Conservation (phyloP, 768 basidiomycete genomes). For the Grammothele lineata region DNA sequence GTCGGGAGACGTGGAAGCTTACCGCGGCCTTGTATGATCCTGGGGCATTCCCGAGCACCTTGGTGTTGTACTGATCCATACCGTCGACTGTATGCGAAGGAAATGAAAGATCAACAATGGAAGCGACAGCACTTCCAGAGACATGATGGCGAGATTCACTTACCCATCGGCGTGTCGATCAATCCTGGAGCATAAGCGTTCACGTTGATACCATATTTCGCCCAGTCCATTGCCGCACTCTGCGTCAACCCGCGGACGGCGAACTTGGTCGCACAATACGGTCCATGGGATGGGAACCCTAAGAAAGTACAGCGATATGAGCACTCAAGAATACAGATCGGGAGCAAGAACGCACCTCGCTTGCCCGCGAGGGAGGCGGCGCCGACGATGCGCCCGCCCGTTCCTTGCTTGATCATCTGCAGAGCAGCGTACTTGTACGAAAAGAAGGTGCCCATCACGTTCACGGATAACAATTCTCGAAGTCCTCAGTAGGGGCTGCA, state of each 20-base stretch:
- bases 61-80: slow-evolving; percentile 15
- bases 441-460: slow-evolving; percentile 37
- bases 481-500: slow-evolving; percentile 26
- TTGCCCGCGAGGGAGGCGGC: slow-evolving; percentile 24
- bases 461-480: slow-evolving; percentile 33
- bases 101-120: not conserved
- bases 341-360: too few species aligned
- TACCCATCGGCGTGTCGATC: slow-evolving; percentile 15
- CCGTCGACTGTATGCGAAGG: slow-evolving; percentile 10
- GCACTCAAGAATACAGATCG: too few species aligned
- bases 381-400: slow-evolving; percentile 38
- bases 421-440: slow-evolving; percentile 38
- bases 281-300: slow-evolving; percentile 3
- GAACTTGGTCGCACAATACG: slow-evolving; percentile 25
- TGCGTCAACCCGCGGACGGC: slow-evolving; percentile 24
- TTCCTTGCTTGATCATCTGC: slow-evolving; percentile 38
- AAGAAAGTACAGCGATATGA: too few species aligned
- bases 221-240: slow-evolving; percentile 20
- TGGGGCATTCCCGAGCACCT: slow-evolving; percentile 3
- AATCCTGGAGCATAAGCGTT: slow-evolving; percentile 26
- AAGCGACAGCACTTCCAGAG: too few species aligned
- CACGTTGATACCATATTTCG: slow-evolving; percentile 21
- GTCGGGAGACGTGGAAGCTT: not conserved
- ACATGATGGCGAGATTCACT: too few species aligned
- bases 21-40: slow-evolving; percentile 7